These are phyloP conservation scores for Lichtheimia corymbifera DNA, from an alignment of 371 early-diverging fungal species.

Conservation along the genomic window DNA sequence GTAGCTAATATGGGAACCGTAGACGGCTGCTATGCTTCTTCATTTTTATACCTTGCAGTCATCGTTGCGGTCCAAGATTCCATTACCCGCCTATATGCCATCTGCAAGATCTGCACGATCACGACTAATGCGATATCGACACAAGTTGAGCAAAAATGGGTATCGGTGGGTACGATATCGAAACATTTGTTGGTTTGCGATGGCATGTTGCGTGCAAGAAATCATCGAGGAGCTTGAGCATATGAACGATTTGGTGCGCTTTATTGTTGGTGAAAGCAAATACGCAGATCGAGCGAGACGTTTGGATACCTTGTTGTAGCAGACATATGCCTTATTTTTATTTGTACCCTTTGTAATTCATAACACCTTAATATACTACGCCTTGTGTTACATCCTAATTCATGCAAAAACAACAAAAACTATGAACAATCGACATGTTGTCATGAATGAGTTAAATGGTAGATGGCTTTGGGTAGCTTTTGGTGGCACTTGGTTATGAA, in stretches of 20 bases:
- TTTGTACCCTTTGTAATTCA: no score
- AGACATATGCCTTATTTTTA: no score
- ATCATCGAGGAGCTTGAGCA: conserved; percentile 62
- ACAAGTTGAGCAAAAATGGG: conserved; percentile 22
- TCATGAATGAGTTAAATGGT: no score
- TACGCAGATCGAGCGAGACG: conserved; percentile 32
- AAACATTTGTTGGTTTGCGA: conserved; percentile 54
- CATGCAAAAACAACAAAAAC: no score
- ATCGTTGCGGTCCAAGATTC: conserved; percentile 54
- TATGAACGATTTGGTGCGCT: conserved; percentile 34
- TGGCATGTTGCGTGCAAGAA: conserved; percentile 53
- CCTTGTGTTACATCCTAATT: no score
- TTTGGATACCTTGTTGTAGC: conserved; percentile 28
- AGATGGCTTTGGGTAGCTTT: no score
- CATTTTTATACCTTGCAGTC: conserved; percentile 52
- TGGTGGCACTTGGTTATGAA: no score
- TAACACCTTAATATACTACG: no score
- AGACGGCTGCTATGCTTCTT: conserved; percentile 48
- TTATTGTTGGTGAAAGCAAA: conserved; percentile 41
- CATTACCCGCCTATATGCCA: conserved; percentile 61
- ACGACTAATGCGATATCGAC: conserved; percentile 50
- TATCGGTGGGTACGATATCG: conserved; percentile 33
- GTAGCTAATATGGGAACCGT: conserved; percentile 1
- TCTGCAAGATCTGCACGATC: conserved; percentile 53
- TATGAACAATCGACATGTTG: no score